These are phyloP conservation scores for Saccharata proteae DNA, from an alignment of 2,329 filamentous ascomycete genomes.

Conservation along the genomic window DNA sequence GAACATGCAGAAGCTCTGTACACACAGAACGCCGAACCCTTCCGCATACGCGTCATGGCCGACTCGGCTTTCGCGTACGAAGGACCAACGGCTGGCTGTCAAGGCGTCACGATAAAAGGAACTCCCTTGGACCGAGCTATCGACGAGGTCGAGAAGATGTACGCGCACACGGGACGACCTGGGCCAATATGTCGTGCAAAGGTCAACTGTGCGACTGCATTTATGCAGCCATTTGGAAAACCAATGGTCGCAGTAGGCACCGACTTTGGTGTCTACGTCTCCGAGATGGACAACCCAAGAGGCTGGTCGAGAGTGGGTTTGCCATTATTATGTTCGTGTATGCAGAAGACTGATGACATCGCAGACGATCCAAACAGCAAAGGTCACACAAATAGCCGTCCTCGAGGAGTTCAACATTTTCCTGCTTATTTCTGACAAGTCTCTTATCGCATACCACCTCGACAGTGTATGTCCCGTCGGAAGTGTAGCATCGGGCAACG, in stretches of 20 bases:
- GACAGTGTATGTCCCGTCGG: conserved; percentile 59
- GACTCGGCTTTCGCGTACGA: conserved; percentile 86
- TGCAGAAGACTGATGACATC: conserved; percentile 13
- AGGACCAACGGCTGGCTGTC: conserved; percentile 37
- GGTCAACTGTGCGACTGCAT: conserved; percentile 89
- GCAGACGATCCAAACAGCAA: conserved; percentile 61
- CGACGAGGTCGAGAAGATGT: conserved; percentile 69
- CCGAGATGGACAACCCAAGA: conserved; percentile 77
- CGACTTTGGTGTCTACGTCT: conserved; percentile 84
- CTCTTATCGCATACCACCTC: conserved; percentile 83
- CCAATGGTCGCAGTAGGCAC: conserved; percentile 89
- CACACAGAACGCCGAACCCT: conserved; percentile 90
- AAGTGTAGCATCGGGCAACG: conserved; percentile 48
- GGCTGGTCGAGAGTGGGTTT: conserved; percentile 76
- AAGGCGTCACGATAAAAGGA: conserved; percentile 68
- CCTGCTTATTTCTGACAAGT: conserved; percentile 81
- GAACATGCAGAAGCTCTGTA: conserved; percentile 79
- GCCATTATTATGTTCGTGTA: neutral
- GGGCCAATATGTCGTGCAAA: conserved; percentile 68
- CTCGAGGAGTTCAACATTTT: conserved; percentile 93
- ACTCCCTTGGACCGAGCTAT: conserved; percentile 90
- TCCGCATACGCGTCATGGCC: conserved; percentile 80
- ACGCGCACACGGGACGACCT: conserved; percentile 53
- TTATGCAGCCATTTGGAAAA: conserved; percentile 67
- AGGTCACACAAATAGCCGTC: conserved; percentile 85